Percentiles rank a stretch among this genome's conserved stretches.
Conservation (phyloP, 2,329 filamentous ascomycete genomes). For the Hypoxylon sp. region DNA sequence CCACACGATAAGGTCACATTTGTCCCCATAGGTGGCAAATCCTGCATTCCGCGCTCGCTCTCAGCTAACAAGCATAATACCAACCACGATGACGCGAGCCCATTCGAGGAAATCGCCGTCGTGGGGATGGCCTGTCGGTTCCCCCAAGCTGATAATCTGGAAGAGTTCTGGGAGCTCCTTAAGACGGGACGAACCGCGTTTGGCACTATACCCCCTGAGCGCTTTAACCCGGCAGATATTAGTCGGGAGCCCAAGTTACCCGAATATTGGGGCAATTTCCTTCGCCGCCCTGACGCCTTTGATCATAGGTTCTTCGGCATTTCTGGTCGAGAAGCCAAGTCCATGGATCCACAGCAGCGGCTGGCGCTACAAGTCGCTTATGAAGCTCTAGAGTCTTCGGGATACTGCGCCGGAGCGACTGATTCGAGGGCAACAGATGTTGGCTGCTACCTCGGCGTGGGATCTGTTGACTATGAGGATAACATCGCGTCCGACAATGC, state of each 20-base stretch:
- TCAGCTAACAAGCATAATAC: background rate
- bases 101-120: constrained; percentile 50
- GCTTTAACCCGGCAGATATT: constrained; percentile 22
- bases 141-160: constrained; percentile 53
- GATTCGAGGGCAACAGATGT: constrained; percentile 35
- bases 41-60: constrained; percentile 12
- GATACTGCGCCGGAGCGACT: constrained; percentile 35
- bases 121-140: constrained; percentile 55
- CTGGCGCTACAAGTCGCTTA: constrained; percentile 39
- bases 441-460: constrained; percentile 58
- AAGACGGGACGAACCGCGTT: constrained; percentile 50
- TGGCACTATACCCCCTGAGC: constrained; percentile 36
- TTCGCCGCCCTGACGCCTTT: constrained; percentile 45
- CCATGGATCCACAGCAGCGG: constrained; percentile 40
- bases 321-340: constrained; percentile 24
- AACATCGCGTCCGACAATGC: constrained; percentile 56
- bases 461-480: constrained; percentile 57
- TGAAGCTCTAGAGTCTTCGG: constrained; percentile 44
- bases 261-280: constrained; percentile 48
- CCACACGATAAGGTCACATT: background rate
- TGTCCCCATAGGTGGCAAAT: constrained; percentile 2
- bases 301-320: constrained; percentile 44
- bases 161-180: constrained; percentile 54
- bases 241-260: constrained; percentile 39
- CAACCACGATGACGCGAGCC: background rate